These are phyloP conservation scores for Pleurotus djamor DNA, from an alignment of 768 basidiomycete genomes.

Conservation along the genomic window DNA sequence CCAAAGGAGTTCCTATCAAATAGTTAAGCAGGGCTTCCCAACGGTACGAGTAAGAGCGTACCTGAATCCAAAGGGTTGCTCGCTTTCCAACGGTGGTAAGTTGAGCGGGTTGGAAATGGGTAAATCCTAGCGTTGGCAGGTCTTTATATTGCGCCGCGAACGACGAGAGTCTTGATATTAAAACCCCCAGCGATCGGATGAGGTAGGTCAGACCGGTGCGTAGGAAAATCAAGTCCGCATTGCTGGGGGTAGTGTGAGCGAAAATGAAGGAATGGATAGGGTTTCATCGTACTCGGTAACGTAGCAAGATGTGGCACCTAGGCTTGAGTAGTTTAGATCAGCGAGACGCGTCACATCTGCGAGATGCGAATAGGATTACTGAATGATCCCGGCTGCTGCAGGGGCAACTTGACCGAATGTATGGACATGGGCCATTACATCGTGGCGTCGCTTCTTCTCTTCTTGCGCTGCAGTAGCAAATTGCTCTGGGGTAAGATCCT, in stretches of 20 bases:
- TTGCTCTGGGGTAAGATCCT: slow-evolving; percentile 86
- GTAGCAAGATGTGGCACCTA: slow-evolving; percentile 98
- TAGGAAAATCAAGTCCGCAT: slow-evolving; percentile 97
- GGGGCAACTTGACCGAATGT: slow-evolving; percentile 94
- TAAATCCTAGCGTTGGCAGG: slow-evolving; percentile 94
- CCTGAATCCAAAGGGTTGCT: slow-evolving; percentile 95
- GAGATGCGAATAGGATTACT: slow-evolving; percentile 45
- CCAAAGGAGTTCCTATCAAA: slow-evolving; percentile 83
- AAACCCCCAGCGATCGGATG: slow-evolving; percentile 81
- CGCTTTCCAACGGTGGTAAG: slow-evolving; percentile 98
- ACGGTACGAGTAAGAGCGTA: slow-evolving; percentile 19
- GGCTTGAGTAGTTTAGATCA: slow-evolving; percentile 33
- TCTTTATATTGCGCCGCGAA: slow-evolving; percentile 87
- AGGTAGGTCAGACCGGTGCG: slow-evolving; percentile 84
- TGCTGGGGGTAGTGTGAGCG: slow-evolving; percentile 45
- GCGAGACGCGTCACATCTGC: not conserved
- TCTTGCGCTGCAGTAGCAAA: slow-evolving; percentile 90
- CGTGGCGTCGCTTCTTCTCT: slow-evolving; percentile 97
- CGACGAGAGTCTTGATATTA: slow-evolving; percentile 83
- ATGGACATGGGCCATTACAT: slow-evolving; percentile 99
- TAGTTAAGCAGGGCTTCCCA: not conserved
- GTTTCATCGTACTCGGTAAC: slow-evolving; percentile 80
- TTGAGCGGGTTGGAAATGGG: slow-evolving; percentile 99
- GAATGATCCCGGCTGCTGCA: slow-evolving; percentile 94
- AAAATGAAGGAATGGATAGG: slow-evolving; percentile 20